A percentile compares a stretch with the other conserved stretches of the same genome.
phyloP scores from a whole-genome alignment of 306 rosid genomes.

The Boehmeria nivea region DNA sequence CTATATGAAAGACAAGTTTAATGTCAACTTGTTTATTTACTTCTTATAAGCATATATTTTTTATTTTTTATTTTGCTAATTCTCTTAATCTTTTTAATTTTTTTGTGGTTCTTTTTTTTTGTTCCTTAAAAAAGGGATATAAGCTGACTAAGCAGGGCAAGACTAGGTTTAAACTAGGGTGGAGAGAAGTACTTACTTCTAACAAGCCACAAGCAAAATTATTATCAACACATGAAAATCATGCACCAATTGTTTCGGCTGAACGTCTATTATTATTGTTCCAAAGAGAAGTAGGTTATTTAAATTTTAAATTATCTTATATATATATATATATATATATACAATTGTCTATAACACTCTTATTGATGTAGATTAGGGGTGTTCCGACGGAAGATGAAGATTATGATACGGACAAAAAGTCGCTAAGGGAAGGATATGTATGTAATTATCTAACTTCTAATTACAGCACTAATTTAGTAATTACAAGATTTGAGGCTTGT shows the following conservation, averaged over 20 bases:
- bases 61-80: no score
- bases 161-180: conserved; percentile 42
- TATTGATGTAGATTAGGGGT: not conserved
- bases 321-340: not conserved
- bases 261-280: no score
- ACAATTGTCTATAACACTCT: not conserved
- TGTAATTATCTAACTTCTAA: no score
- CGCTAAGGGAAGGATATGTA: conserved; percentile 75
- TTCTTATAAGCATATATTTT: no score
- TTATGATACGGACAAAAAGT: conserved; percentile 46
- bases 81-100: no score
- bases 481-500: not conserved
- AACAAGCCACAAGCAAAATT: conserved; percentile 39
- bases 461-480: not conserved
- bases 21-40: no score
- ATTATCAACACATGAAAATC: conserved; percentile 39
- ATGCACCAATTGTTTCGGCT: no score
- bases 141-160: conserved; percentile 78
- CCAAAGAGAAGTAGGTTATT: conserved; percentile 53
- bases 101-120: conserved; percentile 12
- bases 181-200: conserved; percentile 54
- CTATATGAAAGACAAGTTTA: no score
- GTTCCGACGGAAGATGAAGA: conserved; percentile 27
- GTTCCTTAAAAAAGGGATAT: conserved; percentile 61
- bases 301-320: not conserved